Evolutionary conservation across 108 stramenopile genomes (phyloP).

Genomic region (Cyclotella sp.): DNA sequence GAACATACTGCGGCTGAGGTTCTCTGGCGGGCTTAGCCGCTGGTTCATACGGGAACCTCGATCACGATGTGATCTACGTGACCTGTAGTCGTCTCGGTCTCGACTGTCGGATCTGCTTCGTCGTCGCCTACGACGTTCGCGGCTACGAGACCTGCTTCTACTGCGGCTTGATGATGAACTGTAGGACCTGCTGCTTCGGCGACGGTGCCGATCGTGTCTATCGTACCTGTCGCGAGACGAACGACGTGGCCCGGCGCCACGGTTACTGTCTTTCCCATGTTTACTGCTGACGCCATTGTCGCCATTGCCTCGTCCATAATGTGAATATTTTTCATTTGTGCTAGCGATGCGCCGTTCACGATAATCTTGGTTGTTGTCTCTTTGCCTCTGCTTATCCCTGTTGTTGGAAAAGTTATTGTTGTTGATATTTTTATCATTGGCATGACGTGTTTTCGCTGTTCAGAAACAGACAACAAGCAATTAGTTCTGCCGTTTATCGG

Average conservation of each 20-base stretch:
- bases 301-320: conserved; percentile 26
- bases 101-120: conserved; percentile 19
- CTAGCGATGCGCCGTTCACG: conserved; percentile 11
- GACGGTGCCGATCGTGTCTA: conserved; percentile 14
- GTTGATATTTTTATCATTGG: conserved; percentile 17
- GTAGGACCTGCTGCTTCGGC: conserved; percentile 3
- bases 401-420: conserved; percentile 16
- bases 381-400: conserved; percentile 12
- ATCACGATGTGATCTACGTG: conserved; percentile 17
- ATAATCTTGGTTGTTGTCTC: conserved; percentile 12
- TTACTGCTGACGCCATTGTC: background rate
- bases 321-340: conserved; percentile 6
- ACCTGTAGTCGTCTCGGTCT: conserved; percentile 12
- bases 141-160: conserved; percentile 36
- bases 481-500: background rate
- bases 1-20: background rate
- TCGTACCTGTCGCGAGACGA: conserved; percentile 9
- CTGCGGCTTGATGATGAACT: conserved; percentile 30
- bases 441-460: conserved; percentile 12
- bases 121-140: conserved; percentile 25
- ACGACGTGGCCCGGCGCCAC: too few relatives aligned
- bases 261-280: background rate
- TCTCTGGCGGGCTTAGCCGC: background rate
- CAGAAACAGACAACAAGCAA: background rate
- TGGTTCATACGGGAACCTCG: conserved; percentile 13